phyloP scores from a whole-genome alignment of 495 filamentous ascomycete species.

The Penicillium samsonianum region DNA sequence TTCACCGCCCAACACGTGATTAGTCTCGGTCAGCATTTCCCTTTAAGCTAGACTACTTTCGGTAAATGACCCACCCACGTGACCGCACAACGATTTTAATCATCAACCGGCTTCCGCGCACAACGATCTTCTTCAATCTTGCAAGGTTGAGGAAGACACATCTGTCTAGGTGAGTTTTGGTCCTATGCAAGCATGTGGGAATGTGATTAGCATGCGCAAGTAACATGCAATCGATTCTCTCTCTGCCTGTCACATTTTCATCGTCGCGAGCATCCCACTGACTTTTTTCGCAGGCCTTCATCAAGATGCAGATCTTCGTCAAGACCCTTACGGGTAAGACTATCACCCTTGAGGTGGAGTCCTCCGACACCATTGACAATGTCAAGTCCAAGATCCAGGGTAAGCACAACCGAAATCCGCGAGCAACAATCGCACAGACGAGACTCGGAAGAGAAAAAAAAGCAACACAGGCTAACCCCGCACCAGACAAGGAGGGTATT shows the following conservation, averaged over 20 bases:
- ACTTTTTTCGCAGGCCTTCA: slow-evolving; percentile 48
- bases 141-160: slow-evolving; percentile 60
- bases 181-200: background rate
- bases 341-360: slow-evolving; percentile 99
- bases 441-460: background rate
- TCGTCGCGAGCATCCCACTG: slow-evolving; percentile 11
- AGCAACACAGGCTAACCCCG: slow-evolving; percentile 9
- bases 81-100: slow-evolving; percentile 54
- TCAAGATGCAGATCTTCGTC: slow-evolving; percentile 98
- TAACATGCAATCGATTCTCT: background rate
- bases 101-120: slow-evolving; percentile 31
- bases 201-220: slow-evolving; percentile 13
- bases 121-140: slow-evolving; percentile 37
- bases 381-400: slow-evolving; percentile 94
- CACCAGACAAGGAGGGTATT: slow-evolving; percentile 96
- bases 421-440: background rate
- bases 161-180: slow-evolving; percentile 53
- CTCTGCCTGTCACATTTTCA: background rate
- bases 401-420: slow-evolving; percentile 30
- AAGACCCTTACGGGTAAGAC: slow-evolving; percentile 99
- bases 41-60: background rate
- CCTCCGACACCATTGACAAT: slow-evolving; percentile 99
- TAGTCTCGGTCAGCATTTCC: background rate
- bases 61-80: slow-evolving; percentile 32
- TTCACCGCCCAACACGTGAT: slow-evolving; percentile 2